phyloP scores from a whole-genome alignment of 345 rosid genomes.

The Acer campestre region DNA sequence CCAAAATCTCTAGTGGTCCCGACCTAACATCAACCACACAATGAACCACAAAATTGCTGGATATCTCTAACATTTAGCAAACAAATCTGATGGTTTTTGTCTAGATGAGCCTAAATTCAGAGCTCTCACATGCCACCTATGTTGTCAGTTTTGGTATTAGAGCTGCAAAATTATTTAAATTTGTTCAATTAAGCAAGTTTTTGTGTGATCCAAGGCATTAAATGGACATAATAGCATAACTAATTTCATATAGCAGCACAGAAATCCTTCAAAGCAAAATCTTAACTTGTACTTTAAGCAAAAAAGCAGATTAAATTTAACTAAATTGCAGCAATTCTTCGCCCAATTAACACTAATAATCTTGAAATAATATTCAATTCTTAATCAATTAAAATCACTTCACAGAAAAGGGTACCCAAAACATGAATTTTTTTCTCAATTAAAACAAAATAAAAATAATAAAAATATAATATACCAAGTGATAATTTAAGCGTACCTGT shows the following conservation, averaged over 20 bases:
- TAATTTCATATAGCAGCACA: neutral
- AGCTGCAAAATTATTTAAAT: slow-evolving; percentile 2
- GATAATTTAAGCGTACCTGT: neutral
- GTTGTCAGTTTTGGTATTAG: neutral
- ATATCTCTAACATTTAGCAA: slow-evolving; percentile 1
- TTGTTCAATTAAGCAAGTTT: neutral
- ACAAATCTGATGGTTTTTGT: slow-evolving; percentile 11
- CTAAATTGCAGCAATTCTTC: slow-evolving; percentile 6
- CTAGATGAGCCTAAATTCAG: slow-evolving; percentile 1
- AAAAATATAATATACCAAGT: neutral
- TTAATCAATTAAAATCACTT: neutral
- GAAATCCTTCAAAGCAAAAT: slow-evolving; percentile 9
- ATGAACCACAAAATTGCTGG: slow-evolving; percentile 15
- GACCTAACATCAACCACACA: slow-evolving; percentile 6
- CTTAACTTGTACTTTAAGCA: slow-evolving; percentile 10
- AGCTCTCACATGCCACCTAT: neutral
- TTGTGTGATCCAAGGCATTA: too few species aligned
- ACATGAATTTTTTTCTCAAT: neutral
- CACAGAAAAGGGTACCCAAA: neutral
- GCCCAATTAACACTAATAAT: neutral
- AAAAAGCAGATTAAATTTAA: neutral
- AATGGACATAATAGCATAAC: too few species aligned
- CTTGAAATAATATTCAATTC: too few species aligned
- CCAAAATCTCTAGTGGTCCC: slow-evolving; percentile 29
- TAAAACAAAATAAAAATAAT: neutral